Evolutionary conservation across 192 early-diverging fungal species (phyloP).

Genomic region (Gamsiella multidivaricata): DNA sequence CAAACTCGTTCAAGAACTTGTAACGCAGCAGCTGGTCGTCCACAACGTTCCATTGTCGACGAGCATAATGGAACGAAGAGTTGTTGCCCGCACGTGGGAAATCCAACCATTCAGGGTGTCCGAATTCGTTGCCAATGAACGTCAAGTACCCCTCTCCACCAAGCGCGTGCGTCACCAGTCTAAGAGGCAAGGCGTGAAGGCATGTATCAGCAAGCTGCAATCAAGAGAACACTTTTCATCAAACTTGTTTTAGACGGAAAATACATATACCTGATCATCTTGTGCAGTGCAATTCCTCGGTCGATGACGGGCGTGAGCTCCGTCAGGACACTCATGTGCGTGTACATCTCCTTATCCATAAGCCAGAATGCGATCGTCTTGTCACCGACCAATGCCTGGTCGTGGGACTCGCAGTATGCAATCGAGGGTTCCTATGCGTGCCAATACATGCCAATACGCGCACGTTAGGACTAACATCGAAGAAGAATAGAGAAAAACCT

Average conservation of each 20-base stretch:
- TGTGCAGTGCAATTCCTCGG: constrained; percentile 94
- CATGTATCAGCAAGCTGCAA: too few relatives aligned
- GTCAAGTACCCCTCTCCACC: constrained; percentile 97
- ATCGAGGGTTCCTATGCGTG: constrained; percentile 87
- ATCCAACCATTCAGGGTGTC: constrained; percentile 99
- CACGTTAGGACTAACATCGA: too few relatives aligned
- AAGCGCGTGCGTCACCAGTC: constrained; percentile 87
- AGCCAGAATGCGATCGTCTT: constrained; percentile 99
- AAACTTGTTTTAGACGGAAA: too few relatives aligned
- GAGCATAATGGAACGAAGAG: constrained; percentile 91
- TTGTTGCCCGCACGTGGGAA: constrained; percentile 95
- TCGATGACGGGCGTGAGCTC: constrained; percentile 91
- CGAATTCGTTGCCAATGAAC: constrained; percentile 99
- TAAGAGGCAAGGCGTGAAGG: constrained; percentile 33
- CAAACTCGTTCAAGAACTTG: constrained; percentile 93
- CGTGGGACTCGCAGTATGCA: constrained; percentile 95
- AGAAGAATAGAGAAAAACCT: constrained; percentile 12
- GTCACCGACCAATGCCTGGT: constrained; percentile 98
- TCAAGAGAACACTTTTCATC: too few relatives aligned
- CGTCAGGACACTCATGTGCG: constrained; percentile 87
- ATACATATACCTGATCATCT: constrained; percentile 93
- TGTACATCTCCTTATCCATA: constrained; percentile 99
- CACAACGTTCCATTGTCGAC: constrained; percentile 95
- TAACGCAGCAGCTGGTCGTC: constrained; percentile 90
- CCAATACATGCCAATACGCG: not conserved